Conservation (phyloP, 192 early-diverging fungal species). For the Coemansia sp. region DNA sequence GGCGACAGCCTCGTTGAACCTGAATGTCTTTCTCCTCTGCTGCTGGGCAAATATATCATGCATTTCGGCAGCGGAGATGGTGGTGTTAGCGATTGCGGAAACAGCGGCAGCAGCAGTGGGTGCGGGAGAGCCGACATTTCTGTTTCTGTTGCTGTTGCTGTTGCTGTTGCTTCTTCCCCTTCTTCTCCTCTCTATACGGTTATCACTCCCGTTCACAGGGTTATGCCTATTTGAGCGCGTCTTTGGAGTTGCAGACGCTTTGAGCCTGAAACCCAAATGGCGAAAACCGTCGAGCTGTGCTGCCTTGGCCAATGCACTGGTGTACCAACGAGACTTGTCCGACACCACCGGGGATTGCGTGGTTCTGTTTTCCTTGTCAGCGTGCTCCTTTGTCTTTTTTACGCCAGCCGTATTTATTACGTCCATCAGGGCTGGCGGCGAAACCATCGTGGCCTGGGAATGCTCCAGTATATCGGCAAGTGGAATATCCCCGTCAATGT, state of each 20-base stretch:
- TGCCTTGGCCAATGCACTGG: slow-evolving; percentile 29
- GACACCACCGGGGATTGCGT: slow-evolving; percentile 8
- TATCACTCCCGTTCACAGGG: neutral
- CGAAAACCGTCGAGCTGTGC: slow-evolving; percentile 35
- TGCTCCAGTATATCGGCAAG: slow-evolving; percentile 25
- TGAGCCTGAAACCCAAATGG: slow-evolving; percentile 33
- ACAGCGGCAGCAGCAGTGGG: neutral
- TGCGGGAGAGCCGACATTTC: neutral
- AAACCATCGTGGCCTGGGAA: neutral
- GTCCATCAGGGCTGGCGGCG: slow-evolving; percentile 1
- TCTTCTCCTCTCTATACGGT: slow-evolving; percentile 3
- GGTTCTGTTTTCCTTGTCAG: neutral
- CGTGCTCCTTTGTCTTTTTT: neutral
- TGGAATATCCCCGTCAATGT: slow-evolving; percentile 20
- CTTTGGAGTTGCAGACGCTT: neutral
- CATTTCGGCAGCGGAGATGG: neutral
- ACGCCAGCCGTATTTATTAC: slow-evolving; percentile 4
- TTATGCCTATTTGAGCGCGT: neutral
- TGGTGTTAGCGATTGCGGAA: neutral
- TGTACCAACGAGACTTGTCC: slow-evolving; percentile 30
- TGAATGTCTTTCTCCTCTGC: slow-evolving; percentile 23
- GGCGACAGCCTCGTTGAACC: slow-evolving; percentile 58
- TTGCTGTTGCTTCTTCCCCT: slow-evolving; percentile 6
- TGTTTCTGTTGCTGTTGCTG: neutral
- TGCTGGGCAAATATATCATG: neutral